phyloP scores from a whole-genome alignment of 371 early-diverging fungal species.

The Umbelopsis sp. region DNA sequence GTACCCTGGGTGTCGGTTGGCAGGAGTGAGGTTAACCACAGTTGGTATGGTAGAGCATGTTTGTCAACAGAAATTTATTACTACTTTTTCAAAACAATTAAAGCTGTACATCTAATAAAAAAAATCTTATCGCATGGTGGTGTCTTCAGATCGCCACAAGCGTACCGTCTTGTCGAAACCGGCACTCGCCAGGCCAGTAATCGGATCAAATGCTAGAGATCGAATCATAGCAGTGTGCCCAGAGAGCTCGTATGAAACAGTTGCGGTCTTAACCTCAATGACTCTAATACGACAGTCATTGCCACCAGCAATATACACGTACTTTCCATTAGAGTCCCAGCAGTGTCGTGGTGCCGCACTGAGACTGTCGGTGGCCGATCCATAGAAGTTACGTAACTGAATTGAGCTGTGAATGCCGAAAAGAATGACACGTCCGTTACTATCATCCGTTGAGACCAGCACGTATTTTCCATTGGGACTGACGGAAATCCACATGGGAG shows the following conservation, averaged over 20 bases:
- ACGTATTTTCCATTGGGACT: conserved; percentile 62
- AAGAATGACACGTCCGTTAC: conserved; percentile 71
- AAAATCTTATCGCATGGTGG: conserved; percentile 19
- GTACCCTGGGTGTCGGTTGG: too few species aligned
- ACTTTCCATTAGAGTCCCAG: conserved; percentile 68
- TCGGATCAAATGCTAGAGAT: conserved; percentile 30
- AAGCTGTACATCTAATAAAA: not conserved
- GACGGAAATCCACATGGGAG: conserved; percentile 67
- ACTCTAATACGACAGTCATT: conserved; percentile 67
- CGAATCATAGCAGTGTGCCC: conserved; percentile 44
- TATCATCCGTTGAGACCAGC: conserved; percentile 73
- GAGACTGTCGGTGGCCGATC: conserved; percentile 58
- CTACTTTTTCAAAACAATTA: too few species aligned
- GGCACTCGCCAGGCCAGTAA: conserved; percentile 38
- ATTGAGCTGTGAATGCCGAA: conserved; percentile 49
- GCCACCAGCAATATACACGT: conserved; percentile 66
- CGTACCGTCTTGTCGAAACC: conserved; percentile 44
- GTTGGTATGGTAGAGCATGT: too few species aligned
- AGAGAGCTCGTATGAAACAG: conserved; percentile 45
- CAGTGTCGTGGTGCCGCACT: conserved; percentile 62
- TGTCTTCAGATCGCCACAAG: conserved; percentile 33
- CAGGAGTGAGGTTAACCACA: too few species aligned
- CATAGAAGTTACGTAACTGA: conserved; percentile 70
- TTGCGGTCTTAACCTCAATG: conserved; percentile 64
- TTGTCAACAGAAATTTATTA: too few species aligned